These are phyloP conservation scores for Bisporella sp. DNA, from an alignment of 2,329 filamentous ascomycete genomes.

Conservation along the genomic window DNA sequence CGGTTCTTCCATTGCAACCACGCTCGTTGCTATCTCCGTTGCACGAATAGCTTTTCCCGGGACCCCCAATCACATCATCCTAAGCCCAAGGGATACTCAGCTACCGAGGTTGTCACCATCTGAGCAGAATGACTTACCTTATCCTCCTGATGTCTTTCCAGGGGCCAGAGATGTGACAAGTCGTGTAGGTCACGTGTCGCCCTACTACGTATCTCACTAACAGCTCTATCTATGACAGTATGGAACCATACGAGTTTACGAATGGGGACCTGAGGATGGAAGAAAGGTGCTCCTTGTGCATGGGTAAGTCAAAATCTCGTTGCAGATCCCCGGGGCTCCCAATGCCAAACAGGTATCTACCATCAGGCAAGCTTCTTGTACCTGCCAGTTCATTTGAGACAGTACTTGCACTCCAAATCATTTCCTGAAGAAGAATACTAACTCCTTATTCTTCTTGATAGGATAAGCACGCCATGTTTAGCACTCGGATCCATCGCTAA, in stretches of 20 bases:
- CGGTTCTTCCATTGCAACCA: constrained; percentile 14
- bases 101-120: constrained; percentile 15
- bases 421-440: too few species aligned
- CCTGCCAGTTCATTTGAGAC: too few species aligned
- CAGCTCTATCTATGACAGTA: constrained; percentile 34
- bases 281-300: constrained; percentile 70
- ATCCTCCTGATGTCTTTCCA: constrained; percentile 64
- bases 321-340: too few species aligned
- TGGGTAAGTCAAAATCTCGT: constrained; percentile 33
- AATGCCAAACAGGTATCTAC: too few species aligned
- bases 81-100: constrained; percentile 18
- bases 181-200: constrained; percentile 30
- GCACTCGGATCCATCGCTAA: constrained; percentile 60
- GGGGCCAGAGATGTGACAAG: constrained; percentile 62
- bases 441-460: too few species aligned
- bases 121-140: constrained; percentile 41
- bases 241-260: constrained; percentile 66
- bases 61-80: constrained; percentile 10
- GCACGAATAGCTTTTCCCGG: constrained; percentile 5
- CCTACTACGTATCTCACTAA: neutral
- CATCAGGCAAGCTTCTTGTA: too few species aligned
- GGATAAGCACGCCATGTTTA: constrained; percentile 69
- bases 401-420: too few species aligned
- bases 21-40: constrained; percentile 11
- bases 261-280: constrained; percentile 69